Evolutionary conservation across 2,329 filamentous ascomycete species (phyloP), one percentile per base, ranked within the genome.

Genomic region (Aspergillus pseudoterreus): DNA sequence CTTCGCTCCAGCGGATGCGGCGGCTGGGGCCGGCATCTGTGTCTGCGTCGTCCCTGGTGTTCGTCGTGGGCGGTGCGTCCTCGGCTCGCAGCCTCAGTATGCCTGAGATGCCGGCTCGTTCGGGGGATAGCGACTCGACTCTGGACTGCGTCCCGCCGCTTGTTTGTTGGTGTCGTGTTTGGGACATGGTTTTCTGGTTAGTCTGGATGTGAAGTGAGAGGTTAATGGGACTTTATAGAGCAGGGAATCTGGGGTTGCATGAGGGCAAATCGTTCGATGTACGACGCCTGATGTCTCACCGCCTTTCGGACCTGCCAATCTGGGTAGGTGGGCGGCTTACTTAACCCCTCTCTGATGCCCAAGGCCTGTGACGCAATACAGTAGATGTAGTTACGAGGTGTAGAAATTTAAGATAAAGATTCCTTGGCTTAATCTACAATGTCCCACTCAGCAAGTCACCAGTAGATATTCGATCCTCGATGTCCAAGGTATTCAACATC

Each of bases 1-100:
- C 87, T 65, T 94, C 89, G 6, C 90, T 90, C 94, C 94, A 99
- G 70, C 88, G 86, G 50, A 99, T 94, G 45, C 83, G 84, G 47
- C 86, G 79, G 15, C 76, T 70, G 22, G 73, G 71, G 0, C 74
- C 55, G 30, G 49, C 56, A 22, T 6, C 22, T 6, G 22, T 6
- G 2, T 22, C 22, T 22, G 22, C 22, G 22, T 22, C 22, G 49
- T 58, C 57, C 35, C 49, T 51, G 15, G 49, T 49, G 15, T 47
- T 51, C 24, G 27, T 36, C 19, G 49, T 38, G 21, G 46, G 46
- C 10, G 45, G 21, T n/a, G 42, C 46, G 27, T 62, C 58, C 27
- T 66, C 67, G 9, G 58, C 66, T 44, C 66, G 59, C 51, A 69
- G 45, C 51, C 65, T 63, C 24, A 70, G 52, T n/a, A 64, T 70